Evolutionary conservation across 2,329 filamentous ascomycete species (phyloP).

Genomic region (Phyllosticta citrichinensis): DNA sequence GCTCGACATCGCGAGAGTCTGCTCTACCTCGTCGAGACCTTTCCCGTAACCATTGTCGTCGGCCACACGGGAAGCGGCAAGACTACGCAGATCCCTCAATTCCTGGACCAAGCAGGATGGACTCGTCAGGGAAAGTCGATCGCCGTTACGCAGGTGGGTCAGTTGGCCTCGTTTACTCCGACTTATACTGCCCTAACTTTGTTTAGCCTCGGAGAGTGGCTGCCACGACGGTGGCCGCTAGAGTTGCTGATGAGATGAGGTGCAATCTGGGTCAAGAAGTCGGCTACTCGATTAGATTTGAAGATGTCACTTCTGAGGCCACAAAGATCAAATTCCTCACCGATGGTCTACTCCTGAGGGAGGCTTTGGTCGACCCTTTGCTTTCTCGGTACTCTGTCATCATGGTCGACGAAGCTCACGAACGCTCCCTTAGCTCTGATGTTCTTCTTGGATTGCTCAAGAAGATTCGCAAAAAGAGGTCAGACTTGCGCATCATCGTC

Average conservation of each 20-base stretch:
- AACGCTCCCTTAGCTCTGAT: slow-evolving; percentile 86
- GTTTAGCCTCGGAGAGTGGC: slow-evolving; percentile 75
- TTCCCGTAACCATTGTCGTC: slow-evolving; percentile 76
- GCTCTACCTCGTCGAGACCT: slow-evolving; percentile 77
- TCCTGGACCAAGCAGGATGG: slow-evolving; percentile 81
- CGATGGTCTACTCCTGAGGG: slow-evolving; percentile 80
- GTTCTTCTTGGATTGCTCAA: slow-evolving; percentile 82
- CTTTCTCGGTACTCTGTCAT: slow-evolving; percentile 87
- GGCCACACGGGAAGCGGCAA: slow-evolving; percentile 94
- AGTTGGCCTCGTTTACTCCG: slow-evolving; percentile 12
- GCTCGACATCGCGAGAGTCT: slow-evolving; percentile 69
- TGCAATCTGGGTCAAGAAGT: slow-evolving; percentile 76
- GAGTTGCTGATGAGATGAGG: slow-evolving; percentile 82
- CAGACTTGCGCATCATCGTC: slow-evolving; percentile 77
- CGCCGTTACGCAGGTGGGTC: slow-evolving; percentile 75
- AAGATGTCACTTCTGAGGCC: slow-evolving; percentile 76
- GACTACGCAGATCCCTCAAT: slow-evolving; percentile 92
- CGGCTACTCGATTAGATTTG: slow-evolving; percentile 85
- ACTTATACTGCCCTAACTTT: slow-evolving; percentile 1
- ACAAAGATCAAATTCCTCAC: slow-evolving; percentile 94
- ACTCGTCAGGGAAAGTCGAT: slow-evolving; percentile 73
- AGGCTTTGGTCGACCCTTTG: slow-evolving; percentile 86
- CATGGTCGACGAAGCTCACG: slow-evolving; percentile 97
- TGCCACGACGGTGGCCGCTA: slow-evolving; percentile 76
- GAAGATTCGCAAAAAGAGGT: slow-evolving; percentile 71